phyloP scores from a whole-genome alignment of 805 yeast genomes.

The Sugiyamaella mastotermitis region DNA sequence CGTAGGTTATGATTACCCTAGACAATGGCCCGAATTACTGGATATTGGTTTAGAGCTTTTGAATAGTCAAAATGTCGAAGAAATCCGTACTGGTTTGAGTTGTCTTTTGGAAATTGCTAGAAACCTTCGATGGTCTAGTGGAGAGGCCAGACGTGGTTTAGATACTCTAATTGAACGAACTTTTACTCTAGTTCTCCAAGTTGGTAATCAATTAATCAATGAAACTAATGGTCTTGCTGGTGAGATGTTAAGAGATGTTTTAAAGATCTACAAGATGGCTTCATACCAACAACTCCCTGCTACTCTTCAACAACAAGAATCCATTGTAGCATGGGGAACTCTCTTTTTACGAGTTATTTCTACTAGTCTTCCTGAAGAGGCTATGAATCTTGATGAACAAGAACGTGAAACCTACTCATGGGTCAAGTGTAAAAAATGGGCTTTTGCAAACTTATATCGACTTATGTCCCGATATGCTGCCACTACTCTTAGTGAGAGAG shows the following conservation, averaged over 20 bases:
- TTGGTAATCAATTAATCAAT: constrained; percentile 51
- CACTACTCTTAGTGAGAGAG: constrained; percentile 30
- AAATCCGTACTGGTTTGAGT: constrained; percentile 61
- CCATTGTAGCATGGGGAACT: constrained; percentile 62
- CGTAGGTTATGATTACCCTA: constrained; percentile 45
- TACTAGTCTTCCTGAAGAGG: constrained; percentile 50
- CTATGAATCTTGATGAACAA: constrained; percentile 44
- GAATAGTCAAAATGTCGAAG: constrained; percentile 36
- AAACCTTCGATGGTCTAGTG: constrained; percentile 65
- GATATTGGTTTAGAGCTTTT: constrained; percentile 42
- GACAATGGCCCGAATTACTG: constrained; percentile 49
- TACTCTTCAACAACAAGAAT: constrained; percentile 48
- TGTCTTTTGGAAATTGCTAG: constrained; percentile 66
- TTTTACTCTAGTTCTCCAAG: constrained; percentile 59
- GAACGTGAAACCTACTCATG: constrained; percentile 51
- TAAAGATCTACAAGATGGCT: constrained; percentile 74
- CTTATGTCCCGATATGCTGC: constrained; percentile 63
- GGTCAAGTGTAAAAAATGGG: constrained; percentile 84
- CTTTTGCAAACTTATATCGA: constrained; percentile 69
- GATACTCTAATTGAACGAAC: constrained; percentile 50
- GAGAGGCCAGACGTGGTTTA: constrained; percentile 45
- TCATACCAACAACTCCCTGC: constrained; percentile 68
- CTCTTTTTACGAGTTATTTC: constrained; percentile 66
- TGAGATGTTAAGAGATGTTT: constrained; percentile 66
- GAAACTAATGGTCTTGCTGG: constrained; percentile 44